These are phyloP conservation scores for Phytophthora sp. DNA, from an alignment of 352 stramenopile genomes.

Conservation along the genomic window DNA sequence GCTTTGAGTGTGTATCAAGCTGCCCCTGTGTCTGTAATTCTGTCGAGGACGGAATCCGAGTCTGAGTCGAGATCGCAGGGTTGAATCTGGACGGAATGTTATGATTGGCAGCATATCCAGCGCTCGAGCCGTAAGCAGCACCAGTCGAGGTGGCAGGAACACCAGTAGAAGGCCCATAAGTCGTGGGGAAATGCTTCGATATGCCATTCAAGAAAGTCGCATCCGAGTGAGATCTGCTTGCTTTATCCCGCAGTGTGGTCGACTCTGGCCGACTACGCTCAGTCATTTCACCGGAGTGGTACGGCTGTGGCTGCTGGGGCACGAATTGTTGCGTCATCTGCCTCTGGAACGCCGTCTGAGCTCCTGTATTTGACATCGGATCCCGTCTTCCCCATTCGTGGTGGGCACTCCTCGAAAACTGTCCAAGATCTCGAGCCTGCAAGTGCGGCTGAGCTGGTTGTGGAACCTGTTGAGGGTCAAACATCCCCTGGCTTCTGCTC, in stretches of 20 bases:
- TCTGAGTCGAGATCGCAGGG: background rate
- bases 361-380: slow-evolving; percentile 5
- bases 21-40: slow-evolving; percentile 3
- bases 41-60: slow-evolving; percentile 6
- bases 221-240: slow-evolving; percentile 11
- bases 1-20: slow-evolving; percentile 6
- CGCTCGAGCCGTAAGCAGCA: slow-evolving; percentile 9
- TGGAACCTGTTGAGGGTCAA: slow-evolving; percentile 19
- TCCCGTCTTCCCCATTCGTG: slow-evolving; percentile 17
- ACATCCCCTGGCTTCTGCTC: slow-evolving; percentile 14
- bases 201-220: slow-evolving; percentile 20
- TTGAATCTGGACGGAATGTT: slow-evolving; percentile 1
- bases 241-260: background rate
- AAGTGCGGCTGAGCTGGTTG: slow-evolving; percentile 19
- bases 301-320: slow-evolving; percentile 25
- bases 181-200: slow-evolving; percentile 20
- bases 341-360: slow-evolving; percentile 4
- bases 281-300: background rate
- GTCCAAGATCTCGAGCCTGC: slow-evolving; percentile 11
- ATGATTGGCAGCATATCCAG: background rate
- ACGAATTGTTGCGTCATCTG: slow-evolving; percentile 5
- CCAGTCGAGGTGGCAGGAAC: background rate
- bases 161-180: background rate
- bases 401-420: background rate
- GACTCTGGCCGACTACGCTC: slow-evolving; percentile 6